These are phyloP conservation scores for Metschnikowia rubicola DNA, from an alignment of 805 yeast genomes.

Conservation along the genomic window DNA sequence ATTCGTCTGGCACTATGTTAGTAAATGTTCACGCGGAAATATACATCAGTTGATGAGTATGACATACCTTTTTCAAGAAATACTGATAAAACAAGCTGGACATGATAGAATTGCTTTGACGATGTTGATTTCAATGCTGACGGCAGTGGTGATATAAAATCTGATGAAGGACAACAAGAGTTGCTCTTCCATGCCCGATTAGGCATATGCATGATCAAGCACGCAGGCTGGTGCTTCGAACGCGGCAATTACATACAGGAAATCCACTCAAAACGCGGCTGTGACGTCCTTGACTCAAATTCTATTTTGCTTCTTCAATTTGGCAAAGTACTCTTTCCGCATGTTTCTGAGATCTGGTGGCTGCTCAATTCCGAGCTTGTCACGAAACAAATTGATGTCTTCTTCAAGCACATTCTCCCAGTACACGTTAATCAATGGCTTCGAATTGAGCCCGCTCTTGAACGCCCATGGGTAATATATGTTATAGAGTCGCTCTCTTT, in stretches of 20 bases:
- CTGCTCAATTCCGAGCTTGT: conserved; percentile 64
- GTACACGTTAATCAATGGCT: conserved; percentile 79
- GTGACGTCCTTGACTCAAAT: conserved; percentile 2
- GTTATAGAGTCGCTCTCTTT: conserved; percentile 59
- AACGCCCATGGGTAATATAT: conserved; percentile 89
- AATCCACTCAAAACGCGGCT: conserved; percentile 2
- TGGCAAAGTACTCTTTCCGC: conserved; percentile 39
- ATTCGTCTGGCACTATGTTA: conserved; percentile 21
- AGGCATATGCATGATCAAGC: conserved; percentile 3
- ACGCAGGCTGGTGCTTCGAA: not conserved
- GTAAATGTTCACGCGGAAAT: not conserved
- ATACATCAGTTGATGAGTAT: not conserved
- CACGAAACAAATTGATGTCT: conserved; percentile 70
- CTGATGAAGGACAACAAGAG: not conserved
- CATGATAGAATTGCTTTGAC: conserved; percentile 15
- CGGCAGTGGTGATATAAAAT: no score
- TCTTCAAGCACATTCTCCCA: conserved; percentile 83
- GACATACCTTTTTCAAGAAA: conserved; percentile 38
- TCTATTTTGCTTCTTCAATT: conserved; percentile 21
- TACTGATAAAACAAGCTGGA: conserved; percentile 31
- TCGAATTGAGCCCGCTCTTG: conserved; percentile 64
- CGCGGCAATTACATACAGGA: conserved; percentile 4
- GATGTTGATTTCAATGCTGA: no score
- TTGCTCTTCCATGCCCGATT: conserved; percentile 1
- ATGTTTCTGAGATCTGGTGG: conserved; percentile 74